Conservation (phyloP, 1,284 basidiomycete genomes). For the Flammula alnicola region DNA sequence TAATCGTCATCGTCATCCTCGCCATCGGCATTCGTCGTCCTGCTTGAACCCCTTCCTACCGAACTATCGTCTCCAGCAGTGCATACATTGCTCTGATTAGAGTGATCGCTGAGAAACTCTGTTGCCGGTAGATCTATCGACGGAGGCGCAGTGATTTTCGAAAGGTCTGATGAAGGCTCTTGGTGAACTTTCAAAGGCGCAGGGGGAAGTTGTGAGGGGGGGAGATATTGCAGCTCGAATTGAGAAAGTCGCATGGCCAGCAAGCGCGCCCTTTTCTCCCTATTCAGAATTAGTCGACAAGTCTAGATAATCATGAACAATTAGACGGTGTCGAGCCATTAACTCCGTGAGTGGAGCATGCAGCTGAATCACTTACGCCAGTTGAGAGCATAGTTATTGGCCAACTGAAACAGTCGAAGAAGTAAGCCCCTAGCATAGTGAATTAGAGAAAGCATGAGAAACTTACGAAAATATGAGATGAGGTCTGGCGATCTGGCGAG, state of each 20-base stretch:
- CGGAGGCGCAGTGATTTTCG: no score
- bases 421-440: neutral
- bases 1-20: neutral
- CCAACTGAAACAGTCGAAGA: neutral
- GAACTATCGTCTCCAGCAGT: no score
- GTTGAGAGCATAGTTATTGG: constrained; percentile 5
- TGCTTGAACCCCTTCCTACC: no score
- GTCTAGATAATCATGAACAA: neutral
- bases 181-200: no score
- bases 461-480: constrained; percentile 2
- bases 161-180: no score
- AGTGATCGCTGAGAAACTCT: no score
- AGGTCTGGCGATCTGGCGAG: constrained; percentile 1
- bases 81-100: no score
- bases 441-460: no score
- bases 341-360: neutral
- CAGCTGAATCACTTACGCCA: neutral
- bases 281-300: neutral
- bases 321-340: neutral
- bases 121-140: no score
- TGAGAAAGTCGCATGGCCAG: no score
- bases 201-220: neutral
- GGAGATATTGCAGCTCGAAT: neutral
- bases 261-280: neutral
- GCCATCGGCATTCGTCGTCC: no score